Evolutionary conservation across 768 basidiomycete species (phyloP).

Genomic region (Solioccasus polychromus): DNA sequence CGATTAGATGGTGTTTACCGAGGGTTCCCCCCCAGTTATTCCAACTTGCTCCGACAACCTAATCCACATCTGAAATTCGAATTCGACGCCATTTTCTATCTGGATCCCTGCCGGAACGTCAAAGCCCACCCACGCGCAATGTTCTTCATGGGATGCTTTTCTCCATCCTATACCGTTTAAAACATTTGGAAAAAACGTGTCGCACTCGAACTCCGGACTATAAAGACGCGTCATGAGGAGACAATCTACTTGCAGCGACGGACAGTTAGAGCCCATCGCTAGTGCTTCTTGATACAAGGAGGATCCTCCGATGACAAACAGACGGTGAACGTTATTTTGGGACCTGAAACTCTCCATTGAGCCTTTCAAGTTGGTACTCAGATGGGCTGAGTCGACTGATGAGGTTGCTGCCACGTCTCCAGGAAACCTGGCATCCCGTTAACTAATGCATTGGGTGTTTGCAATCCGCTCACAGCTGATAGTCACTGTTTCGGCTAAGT

Average conservation of each 20-base stretch:
- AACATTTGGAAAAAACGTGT: conserved; percentile 84
- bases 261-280: conserved; percentile 25
- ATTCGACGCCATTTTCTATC: conserved; percentile 79
- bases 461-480: conserved; percentile 53
- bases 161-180: conserved; percentile 49
- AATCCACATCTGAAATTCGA: conserved; percentile 97
- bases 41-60: conserved; percentile 30
- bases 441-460: not conserved
- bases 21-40: not conserved
- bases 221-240: conserved; percentile 85
- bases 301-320: conserved; percentile 92
- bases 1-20: conserved; percentile 1
- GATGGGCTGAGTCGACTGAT: conserved; percentile 28
- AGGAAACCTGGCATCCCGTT: conserved; percentile 14
- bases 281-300: conserved; percentile 76
- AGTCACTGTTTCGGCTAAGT: conserved; percentile 57
- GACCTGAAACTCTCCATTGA: conserved; percentile 15
- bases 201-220: conserved; percentile 78
- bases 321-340: conserved; percentile 43
- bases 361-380: conserved; percentile 18
- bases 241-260: conserved; percentile 59
- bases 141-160: conserved; percentile 54
- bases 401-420: conserved; percentile 2
- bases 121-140: conserved; percentile 77
- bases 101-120: conserved; percentile 73